These are phyloP conservation scores for Hypoxylon sp. DNA, from an alignment of 2,329 filamentous ascomycete species.

Conservation along the genomic window DNA sequence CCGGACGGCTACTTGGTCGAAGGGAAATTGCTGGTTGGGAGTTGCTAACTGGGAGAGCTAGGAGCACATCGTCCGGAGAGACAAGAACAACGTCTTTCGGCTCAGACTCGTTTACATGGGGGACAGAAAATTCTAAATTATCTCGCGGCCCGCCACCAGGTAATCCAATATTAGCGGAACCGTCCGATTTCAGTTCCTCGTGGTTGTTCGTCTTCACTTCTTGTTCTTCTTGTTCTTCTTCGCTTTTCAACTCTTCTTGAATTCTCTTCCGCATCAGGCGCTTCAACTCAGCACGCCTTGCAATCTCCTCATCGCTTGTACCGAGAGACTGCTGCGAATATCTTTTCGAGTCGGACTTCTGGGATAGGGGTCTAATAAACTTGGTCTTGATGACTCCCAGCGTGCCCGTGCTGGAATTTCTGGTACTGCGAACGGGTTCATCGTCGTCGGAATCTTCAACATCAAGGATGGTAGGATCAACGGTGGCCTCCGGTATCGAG, in stretches of 20 bases:
- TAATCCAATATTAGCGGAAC: constrained; percentile 48
- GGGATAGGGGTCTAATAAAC: constrained; percentile 61
- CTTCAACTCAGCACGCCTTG: constrained; percentile 67
- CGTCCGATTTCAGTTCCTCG: constrained; percentile 44
- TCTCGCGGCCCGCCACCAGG: constrained; percentile 61
- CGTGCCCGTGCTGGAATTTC: constrained; percentile 53
- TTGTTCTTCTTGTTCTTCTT: constrained; percentile 55
- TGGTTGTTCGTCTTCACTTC: constrained; percentile 49
- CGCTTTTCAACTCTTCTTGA: constrained; percentile 67
- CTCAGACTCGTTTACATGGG: constrained; percentile 38
- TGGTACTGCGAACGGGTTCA: constrained; percentile 28
- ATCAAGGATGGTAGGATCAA: constrained; percentile 54
- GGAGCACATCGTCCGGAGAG: constrained; percentile 20
- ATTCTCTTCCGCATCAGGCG: constrained; percentile 68
- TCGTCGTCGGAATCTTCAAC: constrained; percentile 56
- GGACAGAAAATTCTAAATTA: constrained; percentile 61
- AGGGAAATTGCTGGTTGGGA: constrained; percentile 22
- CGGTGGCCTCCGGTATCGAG: constrained; percentile 46
- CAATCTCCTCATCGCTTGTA: constrained; percentile 65
- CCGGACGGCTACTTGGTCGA: constrained; percentile 40
- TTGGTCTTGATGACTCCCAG: constrained; percentile 61
- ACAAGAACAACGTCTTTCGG: constrained; percentile 14
- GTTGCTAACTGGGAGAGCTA: constrained; percentile 18
- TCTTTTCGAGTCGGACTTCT: constrained; percentile 57
- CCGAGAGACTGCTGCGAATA: constrained; percentile 58